Evolutionary conservation across 495 filamentous ascomycete genomes (phyloP), one percentile per base, ranked within the genome.

Genomic region (Podospora fimiseda): DNA sequence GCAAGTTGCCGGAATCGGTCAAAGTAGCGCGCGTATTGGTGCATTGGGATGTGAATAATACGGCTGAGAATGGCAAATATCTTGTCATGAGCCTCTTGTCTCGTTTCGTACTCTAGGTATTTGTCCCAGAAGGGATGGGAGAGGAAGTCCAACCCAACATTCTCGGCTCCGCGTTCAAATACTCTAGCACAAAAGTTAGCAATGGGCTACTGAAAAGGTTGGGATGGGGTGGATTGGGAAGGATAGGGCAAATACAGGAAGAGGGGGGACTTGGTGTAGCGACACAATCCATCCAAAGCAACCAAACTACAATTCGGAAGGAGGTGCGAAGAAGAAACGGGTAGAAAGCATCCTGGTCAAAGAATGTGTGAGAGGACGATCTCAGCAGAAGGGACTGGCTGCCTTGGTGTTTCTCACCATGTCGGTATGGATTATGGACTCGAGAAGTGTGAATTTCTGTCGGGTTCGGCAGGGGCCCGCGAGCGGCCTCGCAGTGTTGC

Each of bases 71-170:
- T 88, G 8, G 79, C 80, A 54, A 96, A 92, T 47, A 97, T 90
- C 64, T 83, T 88, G 55, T 95, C 88, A 24, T 87, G 81, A 0
- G 87, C 86, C 63, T 96, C 90, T 43, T 92, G 72, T 8, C 90
- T 83, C 61, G 95, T 90, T 62, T 97, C 93, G 60, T 90, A 97
- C 60, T 96, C 93, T 48, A 97, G 80, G 60, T 95, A 99, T 70
- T 96, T 97, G 62, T 97, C 94, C 93, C 93, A 99, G 75, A 99
- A 96, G 0, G 89, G 90, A 63, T 96, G 90, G 3, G 90, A 83
- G 8, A 94, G 78, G 66, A 96, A 99, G 69, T 99, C 93, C 24
- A 96, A 78, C 14, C 94, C 93, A 16, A 96, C 90, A 60, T 79
- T 82, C 39, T 75, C 79, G 14, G 90, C 91, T 47, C 84, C 93